Conservation (phyloP, 257 asterid genomes). For the Prunella vulgaris region DNA sequence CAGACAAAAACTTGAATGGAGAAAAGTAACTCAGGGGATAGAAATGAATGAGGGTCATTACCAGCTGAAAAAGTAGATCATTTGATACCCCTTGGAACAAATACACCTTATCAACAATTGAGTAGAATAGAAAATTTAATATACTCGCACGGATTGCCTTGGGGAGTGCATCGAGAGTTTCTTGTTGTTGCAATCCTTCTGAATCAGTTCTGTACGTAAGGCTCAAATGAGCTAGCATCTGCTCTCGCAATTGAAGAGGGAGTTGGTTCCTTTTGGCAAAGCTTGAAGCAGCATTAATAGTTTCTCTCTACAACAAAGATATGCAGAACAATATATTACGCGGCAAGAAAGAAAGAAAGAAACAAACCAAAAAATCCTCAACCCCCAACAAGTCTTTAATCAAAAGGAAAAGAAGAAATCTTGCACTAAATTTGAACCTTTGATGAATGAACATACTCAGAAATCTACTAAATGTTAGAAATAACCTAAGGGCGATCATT, state of each 20-base stretch:
- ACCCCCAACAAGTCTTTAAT: neutral
- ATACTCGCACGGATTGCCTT: conserved; percentile 78
- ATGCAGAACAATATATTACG: neutral
- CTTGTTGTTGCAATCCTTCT: conserved; percentile 86
- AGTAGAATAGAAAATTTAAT: conserved; percentile 56
- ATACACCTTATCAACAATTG: conserved; percentile 64
- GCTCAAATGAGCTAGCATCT: conserved; percentile 79
- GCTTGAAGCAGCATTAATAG: conserved; percentile 66
- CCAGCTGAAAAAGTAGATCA: conserved; percentile 89
- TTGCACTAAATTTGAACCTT: neutral
- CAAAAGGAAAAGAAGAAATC: neutral
- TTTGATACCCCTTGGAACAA: conserved; percentile 70
- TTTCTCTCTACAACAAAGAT: conserved; percentile 46
- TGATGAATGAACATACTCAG: neutral
- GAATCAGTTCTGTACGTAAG: conserved; percentile 74
- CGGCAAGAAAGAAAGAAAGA: neutral
- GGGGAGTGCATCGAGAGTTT: conserved; percentile 70
- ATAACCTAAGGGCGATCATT: neutral
- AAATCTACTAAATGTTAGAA: neutral
- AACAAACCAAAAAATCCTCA: neutral
- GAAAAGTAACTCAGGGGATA: neutral
- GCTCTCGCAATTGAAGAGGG: conserved; percentile 65
- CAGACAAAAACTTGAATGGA: neutral
- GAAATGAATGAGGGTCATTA: conserved; percentile 20
- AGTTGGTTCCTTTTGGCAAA: conserved; percentile 69